Percentiles rank a stretch among this genome's conserved stretches.
These are phyloP conservation scores for Desmodesmus armatus DNA, from an alignment of 139 green algal genomes.

Conservation along the genomic window DNA sequence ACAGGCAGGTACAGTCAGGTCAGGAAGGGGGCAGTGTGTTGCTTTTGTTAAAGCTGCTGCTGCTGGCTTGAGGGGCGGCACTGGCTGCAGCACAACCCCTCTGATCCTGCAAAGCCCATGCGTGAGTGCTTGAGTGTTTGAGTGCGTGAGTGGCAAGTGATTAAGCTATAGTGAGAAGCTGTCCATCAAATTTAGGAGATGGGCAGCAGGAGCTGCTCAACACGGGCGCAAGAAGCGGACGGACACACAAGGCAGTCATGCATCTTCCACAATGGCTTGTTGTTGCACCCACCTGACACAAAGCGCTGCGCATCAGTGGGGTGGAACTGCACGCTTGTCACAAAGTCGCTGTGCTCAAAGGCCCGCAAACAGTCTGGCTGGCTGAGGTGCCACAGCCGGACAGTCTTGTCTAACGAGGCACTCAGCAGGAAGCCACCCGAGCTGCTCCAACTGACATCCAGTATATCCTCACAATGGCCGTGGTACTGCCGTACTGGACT, in stretches of 20 bases:
- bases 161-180: too few species aligned
- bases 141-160: too few species aligned
- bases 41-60: too few species aligned
- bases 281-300: slow-evolving; percentile 55
- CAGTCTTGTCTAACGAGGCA: slow-evolving; percentile 89
- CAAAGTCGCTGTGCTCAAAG: slow-evolving; percentile 87
- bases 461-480: slow-evolving; percentile 82
- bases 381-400: slow-evolving; percentile 90
- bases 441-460: slow-evolving; percentile 90
- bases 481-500: slow-evolving; percentile 45
- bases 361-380: slow-evolving; percentile 68
- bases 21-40: neutral
- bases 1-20: neutral
- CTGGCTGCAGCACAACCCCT: neutral
- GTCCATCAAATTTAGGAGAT: too few species aligned
- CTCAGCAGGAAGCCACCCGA: slow-evolving; percentile 84
- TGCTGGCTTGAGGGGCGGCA: neutral
- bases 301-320: slow-evolving; percentile 87
- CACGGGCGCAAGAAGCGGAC: too few species aligned
- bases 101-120: too few species aligned
- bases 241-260: too few species aligned
- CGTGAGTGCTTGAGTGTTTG: too few species aligned
- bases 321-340: slow-evolving; percentile 88
- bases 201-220: neutral
- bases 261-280: neutral